phyloP scores from a whole-genome alignment of 1,284 basidiomycete genomes.

The Testicularia cyperi region DNA sequence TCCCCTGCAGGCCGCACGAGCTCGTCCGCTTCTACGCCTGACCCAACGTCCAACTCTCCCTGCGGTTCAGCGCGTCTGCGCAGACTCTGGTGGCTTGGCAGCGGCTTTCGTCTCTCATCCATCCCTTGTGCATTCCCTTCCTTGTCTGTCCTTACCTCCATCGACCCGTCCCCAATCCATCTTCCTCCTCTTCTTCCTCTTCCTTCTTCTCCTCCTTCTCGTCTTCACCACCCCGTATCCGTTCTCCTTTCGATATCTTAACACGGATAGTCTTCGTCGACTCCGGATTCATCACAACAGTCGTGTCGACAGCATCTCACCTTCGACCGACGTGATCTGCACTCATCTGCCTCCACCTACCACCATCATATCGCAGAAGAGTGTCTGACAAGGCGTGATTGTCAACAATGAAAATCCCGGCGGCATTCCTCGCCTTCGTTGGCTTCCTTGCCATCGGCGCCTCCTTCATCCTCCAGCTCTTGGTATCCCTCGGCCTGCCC shows the following conservation, averaged over 20 bases:
- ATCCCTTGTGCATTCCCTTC: neutral
- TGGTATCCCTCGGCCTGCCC: slow-evolving; percentile 42
- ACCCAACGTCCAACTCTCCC: too few species aligned
- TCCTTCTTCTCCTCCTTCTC: slow-evolving; percentile 5
- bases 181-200: neutral
- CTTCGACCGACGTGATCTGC: too few species aligned
- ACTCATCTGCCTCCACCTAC: neutral
- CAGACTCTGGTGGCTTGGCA: too few species aligned
- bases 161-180: too few species aligned
- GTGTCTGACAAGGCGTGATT: neutral
- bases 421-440: slow-evolving; percentile 26
- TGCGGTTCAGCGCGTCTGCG: too few species aligned
- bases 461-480: slow-evolving; percentile 48
- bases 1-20: too few species aligned
- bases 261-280: too few species aligned
- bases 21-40: too few species aligned
- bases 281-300: too few species aligned
- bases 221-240: neutral
- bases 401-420: slow-evolving; percentile 19
- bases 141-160: neutral
- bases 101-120: neutral
- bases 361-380: neutral
- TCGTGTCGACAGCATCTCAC: too few species aligned
- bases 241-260: too few species aligned
- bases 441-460: slow-evolving; percentile 47